phyloP scores from a whole-genome alignment of 2,329 filamentous ascomycete species.

The Alternaria atra region DNA sequence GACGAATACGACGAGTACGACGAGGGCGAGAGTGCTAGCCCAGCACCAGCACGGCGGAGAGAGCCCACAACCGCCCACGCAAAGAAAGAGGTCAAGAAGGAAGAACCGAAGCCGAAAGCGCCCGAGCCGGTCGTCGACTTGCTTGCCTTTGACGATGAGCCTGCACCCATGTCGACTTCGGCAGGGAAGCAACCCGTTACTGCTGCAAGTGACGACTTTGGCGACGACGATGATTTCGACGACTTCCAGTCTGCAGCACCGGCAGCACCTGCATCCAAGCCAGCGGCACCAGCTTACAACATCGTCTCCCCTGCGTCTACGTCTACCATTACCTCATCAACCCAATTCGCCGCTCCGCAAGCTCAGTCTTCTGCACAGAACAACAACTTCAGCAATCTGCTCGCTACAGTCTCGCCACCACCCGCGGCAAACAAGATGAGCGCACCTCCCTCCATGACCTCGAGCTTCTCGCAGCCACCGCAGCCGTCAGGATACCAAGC shows the following conservation, averaged over 20 bases:
- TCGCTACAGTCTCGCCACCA: conserved; percentile 82
- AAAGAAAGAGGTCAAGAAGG: conserved; percentile 65
- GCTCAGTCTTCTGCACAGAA: conserved; percentile 85
- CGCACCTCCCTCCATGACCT: conserved; percentile 58
- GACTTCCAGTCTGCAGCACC: conserved; percentile 88
- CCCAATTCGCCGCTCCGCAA: conserved; percentile 82
- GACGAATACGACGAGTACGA: conserved; percentile 98
- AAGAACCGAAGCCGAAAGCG: conserved; percentile 77
- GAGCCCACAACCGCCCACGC: conserved; percentile 50
- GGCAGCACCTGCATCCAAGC: conserved; percentile 52
- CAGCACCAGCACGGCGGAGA: conserved; percentile 62
- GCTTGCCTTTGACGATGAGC: conserved; percentile 87
- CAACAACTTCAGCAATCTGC: conserved; percentile 80
- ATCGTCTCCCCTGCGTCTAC: conserved; percentile 59
- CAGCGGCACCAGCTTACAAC: conserved; percentile 53
- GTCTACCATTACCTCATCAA: conserved; percentile 61
- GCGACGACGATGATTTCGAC: conserved; percentile 90
- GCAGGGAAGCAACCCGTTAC: conserved; percentile 56
- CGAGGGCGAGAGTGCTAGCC: conserved; percentile 69
- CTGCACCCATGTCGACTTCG: conserved; percentile 60
- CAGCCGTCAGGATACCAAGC: conserved; percentile 76
- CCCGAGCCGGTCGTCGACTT: conserved; percentile 85
- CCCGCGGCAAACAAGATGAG: conserved; percentile 61
- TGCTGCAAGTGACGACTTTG: conserved; percentile 54
- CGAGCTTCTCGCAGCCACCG: conserved; percentile 55